Evolutionary conservation across 495 filamentous ascomycete species (phyloP), one percentile per base, ranked within the genome.

Genomic region (Acidiella bohemica): DNA sequence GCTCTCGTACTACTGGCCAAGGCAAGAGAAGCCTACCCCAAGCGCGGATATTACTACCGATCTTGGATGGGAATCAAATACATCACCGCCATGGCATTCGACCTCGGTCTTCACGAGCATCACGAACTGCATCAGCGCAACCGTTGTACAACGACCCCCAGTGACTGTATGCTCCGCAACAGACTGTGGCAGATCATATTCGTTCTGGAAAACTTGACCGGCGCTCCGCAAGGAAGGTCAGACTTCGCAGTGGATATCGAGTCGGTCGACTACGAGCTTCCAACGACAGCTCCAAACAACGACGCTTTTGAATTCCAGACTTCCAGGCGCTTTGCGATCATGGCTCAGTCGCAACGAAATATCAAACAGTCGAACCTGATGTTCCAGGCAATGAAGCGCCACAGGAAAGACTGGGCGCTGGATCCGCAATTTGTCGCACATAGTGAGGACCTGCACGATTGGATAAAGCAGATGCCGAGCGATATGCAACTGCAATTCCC

Each of bases 31-130:
- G 78, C 84, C 22, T 73, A 80, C 9, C 92, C 92, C 2, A 90
- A 90, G 56, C 77, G 84, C 51, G 90, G 90, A 1, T 97, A 97
- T 58, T 97, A 90, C 59, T 96, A 87, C 56, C 75, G 90, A 18
- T 97, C 90, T 9, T 97, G 90, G 90, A 94, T 94, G 74, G 92
- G 82, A 5, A 76, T 95, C 32, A 87, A 93, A 39, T 85, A 82
- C 29, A 78, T 87, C 39, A 78, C 94, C 17, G 77, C 84, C 9
- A 92, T 97, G 82, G 84, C 77, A 30, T 86, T 92, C 51, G 90
- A 97, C 55, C 67, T 97, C 39, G 86, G 84, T 29, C 67, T 97
- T 6, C 77, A 95, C 54, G 84, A 92, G 54, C 90, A 97, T 60
- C 74, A 75, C 49, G 75, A 75, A 29, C 68, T 71, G 28, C 90